Conservation (phyloP, 2,329 filamentous ascomycete genomes). For the Sclerotinia nivalis region DNA sequence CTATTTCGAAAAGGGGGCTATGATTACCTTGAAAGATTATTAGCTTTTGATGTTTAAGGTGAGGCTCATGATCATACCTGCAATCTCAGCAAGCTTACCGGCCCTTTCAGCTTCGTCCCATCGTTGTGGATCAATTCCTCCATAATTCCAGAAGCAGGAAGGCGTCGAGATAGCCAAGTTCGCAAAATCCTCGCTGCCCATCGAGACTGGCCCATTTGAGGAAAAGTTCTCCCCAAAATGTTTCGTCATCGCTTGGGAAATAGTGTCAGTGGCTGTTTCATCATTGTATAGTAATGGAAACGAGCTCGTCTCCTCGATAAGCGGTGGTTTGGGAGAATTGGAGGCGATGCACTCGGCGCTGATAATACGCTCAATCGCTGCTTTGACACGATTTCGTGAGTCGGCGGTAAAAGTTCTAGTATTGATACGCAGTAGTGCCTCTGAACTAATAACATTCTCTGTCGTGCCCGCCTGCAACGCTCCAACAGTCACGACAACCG, state of each 20-base stretch:
- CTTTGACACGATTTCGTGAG: constrained; percentile 41
- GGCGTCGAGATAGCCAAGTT: constrained; percentile 33
- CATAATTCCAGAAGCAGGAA: constrained; percentile 46
- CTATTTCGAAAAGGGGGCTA: not conserved
- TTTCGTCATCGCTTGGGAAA: not conserved
- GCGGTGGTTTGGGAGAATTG: constrained; percentile 4
- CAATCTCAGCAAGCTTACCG: constrained; percentile 46
- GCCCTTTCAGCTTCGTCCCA: constrained; percentile 33
- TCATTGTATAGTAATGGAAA: constrained; percentile 28
- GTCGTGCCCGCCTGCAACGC: constrained; percentile 45
- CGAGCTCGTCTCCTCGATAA: constrained; percentile 9
- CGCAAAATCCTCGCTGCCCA: no score
- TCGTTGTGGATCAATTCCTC: no score
- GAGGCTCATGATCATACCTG: constrained; percentile 22
- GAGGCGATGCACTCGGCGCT: constrained; percentile 43
- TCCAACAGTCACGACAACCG: constrained; percentile 48
- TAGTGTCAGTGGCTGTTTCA: constrained; percentile 15
- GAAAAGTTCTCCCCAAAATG: constrained; percentile 34
- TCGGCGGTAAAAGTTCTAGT: constrained; percentile 42
- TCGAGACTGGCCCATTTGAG: no score
- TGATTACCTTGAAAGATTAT: not conserved
- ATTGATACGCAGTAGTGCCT: constrained; percentile 44
- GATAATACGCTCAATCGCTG: constrained; percentile 46
- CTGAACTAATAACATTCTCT: constrained; percentile 48
- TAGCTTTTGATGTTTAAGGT: no score